Conservation (phyloP, 306 rosid genomes). For the Hippophae gyantsensis region DNA sequence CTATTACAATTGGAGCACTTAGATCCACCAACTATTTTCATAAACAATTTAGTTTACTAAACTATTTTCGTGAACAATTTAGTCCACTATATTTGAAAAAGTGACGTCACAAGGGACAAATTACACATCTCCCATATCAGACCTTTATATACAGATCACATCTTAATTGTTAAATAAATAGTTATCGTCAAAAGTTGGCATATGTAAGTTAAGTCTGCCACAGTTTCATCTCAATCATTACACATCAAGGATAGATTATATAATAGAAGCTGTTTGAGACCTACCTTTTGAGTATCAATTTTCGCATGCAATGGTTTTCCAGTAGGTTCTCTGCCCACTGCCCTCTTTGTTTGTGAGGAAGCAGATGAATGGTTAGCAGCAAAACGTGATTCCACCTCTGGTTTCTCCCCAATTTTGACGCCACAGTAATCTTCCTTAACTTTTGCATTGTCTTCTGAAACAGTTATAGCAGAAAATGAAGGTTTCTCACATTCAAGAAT, state of each 20-base stretch:
- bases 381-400: constrained; percentile 33
- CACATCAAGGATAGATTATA: constrained; percentile 1
- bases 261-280: constrained; percentile 16
- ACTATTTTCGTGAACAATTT: too few species aligned
- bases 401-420: constrained; percentile 27
- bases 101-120: too few species aligned
- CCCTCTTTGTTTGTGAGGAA: constrained; percentile 35
- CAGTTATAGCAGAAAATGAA: constrained; percentile 24
- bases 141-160: too few species aligned
- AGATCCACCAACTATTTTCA: too few species aligned
- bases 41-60: too few species aligned
- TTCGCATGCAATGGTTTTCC: constrained; percentile 31
- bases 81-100: too few species aligned
- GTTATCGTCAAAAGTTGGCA: background rate
- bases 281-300: constrained; percentile 48
- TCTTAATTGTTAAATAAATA: background rate
- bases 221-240: background rate
- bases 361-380: constrained; percentile 37
- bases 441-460: constrained; percentile 23
- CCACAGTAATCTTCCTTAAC: constrained; percentile 19
- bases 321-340: constrained; percentile 31
- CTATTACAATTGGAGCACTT: too few species aligned
- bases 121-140: too few species aligned
- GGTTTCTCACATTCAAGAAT: constrained; percentile 66
- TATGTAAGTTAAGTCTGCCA: background rate